Base-by-base conservation (phyloP, 2,329 filamentous ascomycete species). In the Scleromitrula shiraiana region DNA sequence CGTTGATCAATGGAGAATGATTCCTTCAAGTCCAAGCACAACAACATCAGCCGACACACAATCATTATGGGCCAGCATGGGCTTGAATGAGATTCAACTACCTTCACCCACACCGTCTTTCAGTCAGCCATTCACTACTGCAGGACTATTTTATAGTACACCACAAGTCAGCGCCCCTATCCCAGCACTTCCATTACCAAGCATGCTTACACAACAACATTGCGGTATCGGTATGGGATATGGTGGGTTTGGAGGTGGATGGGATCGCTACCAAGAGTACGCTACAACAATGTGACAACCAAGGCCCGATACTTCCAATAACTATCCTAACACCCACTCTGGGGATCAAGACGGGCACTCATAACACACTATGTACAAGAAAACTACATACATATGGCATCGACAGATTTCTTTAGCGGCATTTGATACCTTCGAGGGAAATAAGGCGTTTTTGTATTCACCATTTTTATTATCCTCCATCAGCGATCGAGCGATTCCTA, bases 1-100 rank as follows among this genome's bases (percentile, higher is more conserved):
- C 2, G 80, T 95, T 51, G 89, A 97, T 53, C 77, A 87, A 49
- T 97, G 91, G 91, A 88, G 85, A 67, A 82, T 96, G 57, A 74
- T 96, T 47, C 86, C 90, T 39, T 96, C 91, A 46, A 95, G 88
- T 62, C 87, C 89, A 43, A 88, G 82, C 66, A 80, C 87, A 44
- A 80, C 85, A 33, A 83, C 85, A 15, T 27, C 45, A 23, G 76
- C 76, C 64, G 88, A 93, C 64, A 83, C 82, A 46, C 75, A 78
- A 50, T 77, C 81, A 43, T 78, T 91, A 65, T 96, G 90, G 90
- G 78, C 83, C 53, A 82, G 77, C 64, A 82, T 95, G 73, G 76
- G 75, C 62, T 74, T 94, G 70, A 80, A 76, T 65, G 83, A 90
- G 51, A 75, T 84, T 46, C 80, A 85, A 59, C 70, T 93, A 51